Conservation (phyloP, 164 flowering plant species). For the Cinnamomum micranthum region DNA sequence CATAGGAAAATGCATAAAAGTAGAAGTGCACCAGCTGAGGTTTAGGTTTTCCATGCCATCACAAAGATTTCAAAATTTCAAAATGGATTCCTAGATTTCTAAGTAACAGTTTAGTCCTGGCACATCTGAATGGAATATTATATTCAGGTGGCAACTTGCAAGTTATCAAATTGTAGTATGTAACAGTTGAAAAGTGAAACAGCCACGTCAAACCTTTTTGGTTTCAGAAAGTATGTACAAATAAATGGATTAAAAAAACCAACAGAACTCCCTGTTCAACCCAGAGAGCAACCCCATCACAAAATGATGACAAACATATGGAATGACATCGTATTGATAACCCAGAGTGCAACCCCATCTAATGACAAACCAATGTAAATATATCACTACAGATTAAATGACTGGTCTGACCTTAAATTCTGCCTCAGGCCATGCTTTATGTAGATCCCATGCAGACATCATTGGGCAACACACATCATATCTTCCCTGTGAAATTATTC, state of each 20-base stretch:
- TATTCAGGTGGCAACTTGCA: background rate
- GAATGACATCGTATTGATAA: too few species aligned
- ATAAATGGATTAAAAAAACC: too few species aligned
- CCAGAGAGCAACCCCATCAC: too few species aligned
- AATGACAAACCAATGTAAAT: background rate
- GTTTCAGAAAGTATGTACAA: too few species aligned
- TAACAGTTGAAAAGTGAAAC: too few species aligned
- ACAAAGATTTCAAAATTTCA: background rate
- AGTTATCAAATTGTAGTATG: too few species aligned
- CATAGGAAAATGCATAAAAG: background rate
- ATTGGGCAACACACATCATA: slow-evolving; percentile 94
- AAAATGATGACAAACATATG: too few species aligned
- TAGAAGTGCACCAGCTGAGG: background rate
- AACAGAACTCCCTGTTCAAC: too few species aligned
- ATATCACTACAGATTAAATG: background rate
- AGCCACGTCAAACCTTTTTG: too few species aligned
- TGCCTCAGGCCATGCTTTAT: slow-evolving; percentile 97
- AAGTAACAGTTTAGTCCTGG: background rate
- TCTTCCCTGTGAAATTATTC: slow-evolving; percentile 66
- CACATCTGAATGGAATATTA: background rate
- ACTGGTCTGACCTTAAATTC: slow-evolving; percentile 59
- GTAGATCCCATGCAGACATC: slow-evolving; percentile 99
- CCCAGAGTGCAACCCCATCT: too few species aligned
- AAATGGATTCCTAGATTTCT: background rate
- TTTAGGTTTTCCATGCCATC: too few species aligned